phyloP scores from a whole-genome alignment of 176 grass and related monocot genomes.

The Triticum dicoccoides region DNA sequence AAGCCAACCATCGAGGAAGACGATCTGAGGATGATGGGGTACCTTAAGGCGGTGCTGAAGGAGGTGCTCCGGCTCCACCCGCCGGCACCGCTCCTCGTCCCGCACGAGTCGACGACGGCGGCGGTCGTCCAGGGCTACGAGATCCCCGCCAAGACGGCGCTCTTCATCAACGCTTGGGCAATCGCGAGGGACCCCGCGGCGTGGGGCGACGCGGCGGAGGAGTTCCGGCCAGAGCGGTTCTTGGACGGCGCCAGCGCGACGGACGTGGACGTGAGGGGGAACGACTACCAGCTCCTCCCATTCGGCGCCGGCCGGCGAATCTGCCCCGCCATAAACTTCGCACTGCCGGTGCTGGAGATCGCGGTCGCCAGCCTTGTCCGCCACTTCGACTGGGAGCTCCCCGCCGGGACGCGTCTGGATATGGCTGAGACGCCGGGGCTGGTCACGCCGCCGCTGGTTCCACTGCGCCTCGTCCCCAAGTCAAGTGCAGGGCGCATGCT shows the following conservation, averaged over 20 bases:
- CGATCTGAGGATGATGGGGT: slow-evolving; percentile 36
- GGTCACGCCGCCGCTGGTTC: slow-evolving; percentile 30
- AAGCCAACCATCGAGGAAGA: slow-evolving; percentile 27
- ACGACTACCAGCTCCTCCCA: slow-evolving; percentile 47
- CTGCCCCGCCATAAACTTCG: slow-evolving; percentile 37
- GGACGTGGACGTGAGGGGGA: slow-evolving; percentile 45
- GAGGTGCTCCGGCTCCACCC: slow-evolving; percentile 59
- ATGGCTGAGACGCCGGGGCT: not conserved
- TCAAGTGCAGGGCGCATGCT: not conserved
- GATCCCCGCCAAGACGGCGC: slow-evolving; percentile 36
- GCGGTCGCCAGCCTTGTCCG: slow-evolving; percentile 43
- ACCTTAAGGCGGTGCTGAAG: slow-evolving; percentile 51
- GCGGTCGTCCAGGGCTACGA: slow-evolving; percentile 37
- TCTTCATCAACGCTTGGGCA: slow-evolving; percentile 70
- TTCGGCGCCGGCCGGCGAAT: slow-evolving; percentile 63
- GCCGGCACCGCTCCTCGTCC: slow-evolving; percentile 51
- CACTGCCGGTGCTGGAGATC: slow-evolving; percentile 42
- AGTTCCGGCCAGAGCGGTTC: slow-evolving; percentile 73
- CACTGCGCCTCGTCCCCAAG: slow-evolving; percentile 29
- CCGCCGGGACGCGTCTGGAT: not conserved
- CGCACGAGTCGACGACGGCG: slow-evolving; percentile 34
- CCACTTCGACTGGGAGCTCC: slow-evolving; percentile 61
- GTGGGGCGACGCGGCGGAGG: slow-evolving; percentile 50
- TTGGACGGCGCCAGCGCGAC: not conserved
- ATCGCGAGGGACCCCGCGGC: slow-evolving; percentile 46